Evolutionary conservation across 805 yeast genomes (phyloP).

Genomic region (Wickerhamomyces subpelliculosus): DNA sequence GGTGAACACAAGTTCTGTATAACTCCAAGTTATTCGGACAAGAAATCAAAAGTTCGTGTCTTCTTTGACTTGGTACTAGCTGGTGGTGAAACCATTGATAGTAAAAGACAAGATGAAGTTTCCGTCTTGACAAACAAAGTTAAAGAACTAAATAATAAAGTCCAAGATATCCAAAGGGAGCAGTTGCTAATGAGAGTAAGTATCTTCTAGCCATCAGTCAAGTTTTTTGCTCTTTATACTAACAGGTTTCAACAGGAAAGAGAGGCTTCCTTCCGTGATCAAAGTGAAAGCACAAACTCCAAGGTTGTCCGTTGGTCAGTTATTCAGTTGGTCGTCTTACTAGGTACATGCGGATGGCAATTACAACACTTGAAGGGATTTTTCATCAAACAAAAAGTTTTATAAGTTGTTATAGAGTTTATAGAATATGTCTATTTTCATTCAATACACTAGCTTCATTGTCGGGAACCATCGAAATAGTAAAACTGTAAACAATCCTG

Average conservation of each 20-base stretch:
- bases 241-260: slow-evolving; percentile 35
- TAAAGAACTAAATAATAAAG: slow-evolving; percentile 47
- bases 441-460: no score
- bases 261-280: slow-evolving; percentile 72
- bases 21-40: slow-evolving; percentile 40
- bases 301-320: slow-evolving; percentile 70
- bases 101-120: slow-evolving; percentile 47
- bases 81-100: slow-evolving; percentile 57
- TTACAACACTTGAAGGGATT: slow-evolving; percentile 69
- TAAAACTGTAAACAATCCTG: no score
- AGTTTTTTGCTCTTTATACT: neutral
- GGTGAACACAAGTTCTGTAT: slow-evolving; percentile 86
- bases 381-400: slow-evolving; percentile 82
- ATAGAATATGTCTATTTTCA: no score
- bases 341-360: slow-evolving; percentile 69
- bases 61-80: slow-evolving; percentile 68
- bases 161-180: slow-evolving; percentile 55
- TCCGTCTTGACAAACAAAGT: slow-evolving; percentile 49
- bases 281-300: slow-evolving; percentile 67
- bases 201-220: neutral
- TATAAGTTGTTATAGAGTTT: slow-evolving; percentile 25
- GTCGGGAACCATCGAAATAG: no score
- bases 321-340: slow-evolving; percentile 61
- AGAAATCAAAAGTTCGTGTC: slow-evolving; percentile 52
- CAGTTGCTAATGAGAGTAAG: slow-evolving; percentile 46